phyloP scores from a whole-genome alignment of 768 basidiomycete genomes.

The Leccinum variicolor region DNA sequence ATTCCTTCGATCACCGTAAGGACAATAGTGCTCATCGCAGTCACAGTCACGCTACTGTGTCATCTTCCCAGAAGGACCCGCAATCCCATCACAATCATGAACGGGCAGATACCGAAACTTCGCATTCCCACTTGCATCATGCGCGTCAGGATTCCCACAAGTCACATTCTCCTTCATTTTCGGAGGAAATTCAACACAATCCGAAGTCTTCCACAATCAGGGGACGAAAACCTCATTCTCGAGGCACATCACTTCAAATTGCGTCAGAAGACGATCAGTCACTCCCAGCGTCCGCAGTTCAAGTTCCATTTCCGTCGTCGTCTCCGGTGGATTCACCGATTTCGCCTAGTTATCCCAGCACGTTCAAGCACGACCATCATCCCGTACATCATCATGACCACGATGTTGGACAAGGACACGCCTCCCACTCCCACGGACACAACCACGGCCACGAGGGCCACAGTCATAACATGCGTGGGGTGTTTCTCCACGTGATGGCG shows the following conservation, averaged over 20 bases:
- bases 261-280: constrained; percentile 22
- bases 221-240: constrained; percentile 36
- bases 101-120: constrained; percentile 22
- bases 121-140: constrained; percentile 23
- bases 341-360: constrained; percentile 59
- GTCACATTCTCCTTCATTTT: constrained; percentile 13
- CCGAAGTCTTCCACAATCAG: constrained; percentile 19
- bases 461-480: constrained; percentile 98
- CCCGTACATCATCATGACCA: constrained; percentile 23
- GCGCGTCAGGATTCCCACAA: constrained; percentile 28
- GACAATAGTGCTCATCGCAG: constrained; percentile 11
- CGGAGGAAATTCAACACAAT: constrained; percentile 6
- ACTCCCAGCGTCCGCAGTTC: constrained; percentile 16
- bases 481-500: constrained; percentile 97
- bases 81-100: constrained; percentile 23
- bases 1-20: constrained; percentile 8
- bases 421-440: constrained; percentile 53
- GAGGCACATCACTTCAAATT: constrained; percentile 40
- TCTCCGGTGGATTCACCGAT: constrained; percentile 47
- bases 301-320: constrained; percentile 26
- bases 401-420: constrained; percentile 34
- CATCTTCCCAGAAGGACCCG: constrained; percentile 13
- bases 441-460: constrained; percentile 71
- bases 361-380: constrained; percentile 48
- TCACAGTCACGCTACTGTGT: constrained; percentile 15